phyloP scores from a whole-genome alignment of 2,329 filamentous ascomycete genomes.

The Colletotrichum musae region DNA sequence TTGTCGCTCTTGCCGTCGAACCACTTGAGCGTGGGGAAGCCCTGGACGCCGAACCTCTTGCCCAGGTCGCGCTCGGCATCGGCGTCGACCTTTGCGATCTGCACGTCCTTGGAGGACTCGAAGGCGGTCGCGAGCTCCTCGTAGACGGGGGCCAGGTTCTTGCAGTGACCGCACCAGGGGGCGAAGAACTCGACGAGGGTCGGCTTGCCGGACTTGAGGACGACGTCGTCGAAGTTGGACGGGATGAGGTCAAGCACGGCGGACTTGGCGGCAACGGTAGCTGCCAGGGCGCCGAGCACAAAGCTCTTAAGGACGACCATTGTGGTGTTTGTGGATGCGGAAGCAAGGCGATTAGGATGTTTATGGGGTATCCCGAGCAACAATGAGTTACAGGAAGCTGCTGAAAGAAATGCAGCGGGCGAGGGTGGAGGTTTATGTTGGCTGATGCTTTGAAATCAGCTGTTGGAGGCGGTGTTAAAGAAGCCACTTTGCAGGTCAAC shows the following conservation, averaged over 20 bases:
- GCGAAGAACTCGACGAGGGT: slow-evolving; percentile 98
- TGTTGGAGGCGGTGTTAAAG: slow-evolving; percentile 44
- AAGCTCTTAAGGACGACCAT: slow-evolving; percentile 75
- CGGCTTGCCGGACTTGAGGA: slow-evolving; percentile 92
- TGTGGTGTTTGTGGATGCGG: slow-evolving; percentile 42
- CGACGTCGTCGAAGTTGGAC: slow-evolving; percentile 90
- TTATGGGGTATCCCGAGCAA: slow-evolving; percentile 20
- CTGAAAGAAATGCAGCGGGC: slow-evolving; percentile 13
- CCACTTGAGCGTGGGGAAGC: slow-evolving; percentile 97
- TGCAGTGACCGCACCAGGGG: slow-evolving; percentile 99
- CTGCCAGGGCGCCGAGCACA: slow-evolving; percentile 68
- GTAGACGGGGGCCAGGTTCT: slow-evolving; percentile 93
- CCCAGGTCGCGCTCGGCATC: slow-evolving; percentile 89
- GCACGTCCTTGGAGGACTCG: slow-evolving; percentile 79
- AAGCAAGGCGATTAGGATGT: not conserved
- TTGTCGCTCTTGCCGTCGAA: slow-evolving; percentile 95
- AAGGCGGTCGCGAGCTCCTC: slow-evolving; percentile 88
- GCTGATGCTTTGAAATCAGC: slow-evolving; percentile 53
- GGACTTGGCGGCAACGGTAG: slow-evolving; percentile 77
- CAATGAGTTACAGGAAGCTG: slow-evolving; percentile 27
- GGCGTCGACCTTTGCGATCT: slow-evolving; percentile 96
- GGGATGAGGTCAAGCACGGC: slow-evolving; percentile 92
- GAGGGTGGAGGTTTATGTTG: slow-evolving; percentile 8
- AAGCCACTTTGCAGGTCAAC: slow-evolving; percentile 54
- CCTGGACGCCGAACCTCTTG: slow-evolving; percentile 88